Percentiles rank a stretch among this genome's conserved stretches.
These are phyloP conservation scores for Flaveria robusta DNA, from an alignment of 129 eudicot species.

Conservation along the genomic window DNA sequence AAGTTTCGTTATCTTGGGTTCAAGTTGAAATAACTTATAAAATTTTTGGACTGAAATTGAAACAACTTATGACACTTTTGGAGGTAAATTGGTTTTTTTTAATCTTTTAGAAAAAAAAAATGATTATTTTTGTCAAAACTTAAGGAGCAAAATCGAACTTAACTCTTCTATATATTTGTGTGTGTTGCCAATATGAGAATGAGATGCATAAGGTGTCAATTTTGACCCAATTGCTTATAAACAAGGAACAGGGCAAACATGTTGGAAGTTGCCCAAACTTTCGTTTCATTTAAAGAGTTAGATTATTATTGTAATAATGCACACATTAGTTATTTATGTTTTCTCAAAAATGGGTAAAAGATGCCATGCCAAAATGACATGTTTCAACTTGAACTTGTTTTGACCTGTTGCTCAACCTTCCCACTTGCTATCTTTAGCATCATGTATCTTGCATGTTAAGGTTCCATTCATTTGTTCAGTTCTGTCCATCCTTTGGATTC, in stretches of 20 bases:
- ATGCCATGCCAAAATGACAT: neutral
- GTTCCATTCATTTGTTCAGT: neutral
- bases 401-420: neutral
- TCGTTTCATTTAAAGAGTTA: neutral
- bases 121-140: too few species aligned
- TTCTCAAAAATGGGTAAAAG: neutral
- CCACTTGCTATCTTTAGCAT: neutral
- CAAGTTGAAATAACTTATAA: too few species aligned
- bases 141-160: too few species aligned
- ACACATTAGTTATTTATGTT: neutral
- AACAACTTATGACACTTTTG: too few species aligned
- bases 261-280: neutral
- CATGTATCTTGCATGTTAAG: neutral
- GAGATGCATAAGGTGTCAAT: slow-evolving; percentile 10
- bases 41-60: too few species aligned
- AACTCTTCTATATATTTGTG: neutral
- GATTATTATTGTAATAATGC: neutral
- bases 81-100: too few species aligned
- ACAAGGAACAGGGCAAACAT: neutral
- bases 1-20: too few species aligned
- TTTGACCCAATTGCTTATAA: neutral
- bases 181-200: slow-evolving; percentile 19
- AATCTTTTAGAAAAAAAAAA: too few species aligned
- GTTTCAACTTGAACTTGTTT: neutral
- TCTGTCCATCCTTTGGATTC: slow-evolving; percentile 8